Evolutionary conservation across 75 land plant species (phyloP).

Genomic region (Cryptomeria japonica): DNA sequence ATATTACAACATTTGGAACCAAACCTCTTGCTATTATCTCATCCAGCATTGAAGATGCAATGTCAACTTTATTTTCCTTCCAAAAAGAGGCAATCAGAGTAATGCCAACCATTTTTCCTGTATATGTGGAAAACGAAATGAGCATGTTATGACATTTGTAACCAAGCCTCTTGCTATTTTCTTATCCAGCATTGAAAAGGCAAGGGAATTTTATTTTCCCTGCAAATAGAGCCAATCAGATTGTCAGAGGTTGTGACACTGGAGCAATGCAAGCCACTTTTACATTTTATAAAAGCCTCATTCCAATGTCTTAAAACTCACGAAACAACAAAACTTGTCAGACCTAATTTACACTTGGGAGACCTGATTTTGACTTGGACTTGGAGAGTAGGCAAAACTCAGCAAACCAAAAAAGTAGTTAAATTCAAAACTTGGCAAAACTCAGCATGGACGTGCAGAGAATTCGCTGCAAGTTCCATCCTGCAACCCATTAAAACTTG

Average conservation of each 20-base stretch:
- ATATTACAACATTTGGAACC: slow-evolving; percentile 42
- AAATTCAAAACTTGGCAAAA: too few relatives aligned
- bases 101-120: slow-evolving; percentile 1
- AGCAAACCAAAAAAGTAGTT: too few relatives aligned
- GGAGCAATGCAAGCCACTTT: background rate
- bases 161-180: too few relatives aligned
- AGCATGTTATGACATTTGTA: too few relatives aligned
- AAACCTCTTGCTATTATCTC: slow-evolving; percentile 29
- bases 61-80: slow-evolving; percentile 33
- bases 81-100: slow-evolving; percentile 39
- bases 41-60: slow-evolving; percentile 28
- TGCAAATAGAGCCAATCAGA: background rate
- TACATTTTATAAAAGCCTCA: slow-evolving; percentile 38
- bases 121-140: too few relatives aligned
- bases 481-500: too few relatives aligned
- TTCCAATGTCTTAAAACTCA: background rate
- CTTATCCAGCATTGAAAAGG: background rate
- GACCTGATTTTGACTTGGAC: too few relatives aligned
- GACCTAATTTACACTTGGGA: too few relatives aligned
- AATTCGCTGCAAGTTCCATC: too few relatives aligned
- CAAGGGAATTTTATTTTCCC: background rate
- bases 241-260: background rate
- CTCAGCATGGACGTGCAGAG: too few relatives aligned
- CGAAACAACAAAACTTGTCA: too few relatives aligned
- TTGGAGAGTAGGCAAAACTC: too few relatives aligned